Evolutionary conservation across 129 eudicot genomes (phyloP).

Genomic region (Chrysanthemum makinoi): DNA sequence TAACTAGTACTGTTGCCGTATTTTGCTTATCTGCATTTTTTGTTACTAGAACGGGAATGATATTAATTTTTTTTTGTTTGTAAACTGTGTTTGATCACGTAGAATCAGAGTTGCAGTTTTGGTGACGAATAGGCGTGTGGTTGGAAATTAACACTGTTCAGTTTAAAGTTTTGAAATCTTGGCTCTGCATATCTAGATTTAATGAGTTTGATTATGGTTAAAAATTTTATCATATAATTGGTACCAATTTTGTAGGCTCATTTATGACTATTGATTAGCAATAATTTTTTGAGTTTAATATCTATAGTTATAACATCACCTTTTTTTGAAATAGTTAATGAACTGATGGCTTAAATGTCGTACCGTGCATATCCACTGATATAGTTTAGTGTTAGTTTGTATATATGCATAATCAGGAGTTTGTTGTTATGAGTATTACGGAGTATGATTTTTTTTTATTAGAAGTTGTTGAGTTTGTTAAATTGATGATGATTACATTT

Average conservation of each 20-base stretch:
- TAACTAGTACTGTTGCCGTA: background rate
- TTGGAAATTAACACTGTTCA: background rate
- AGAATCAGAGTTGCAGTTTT: background rate
- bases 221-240: background rate
- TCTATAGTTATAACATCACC: background rate
- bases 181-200: background rate
- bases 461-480: slow-evolving; percentile 18
- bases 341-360: background rate
- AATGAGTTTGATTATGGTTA: background rate
- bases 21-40: too few relatives aligned
- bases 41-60: too few relatives aligned
- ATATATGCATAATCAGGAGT: background rate
- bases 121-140: background rate
- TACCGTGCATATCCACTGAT: background rate
- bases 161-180: background rate
- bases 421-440: slow-evolving; percentile 7
- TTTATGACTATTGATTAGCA: slow-evolving; percentile 13
- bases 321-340: background rate
- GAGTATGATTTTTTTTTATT: background rate
- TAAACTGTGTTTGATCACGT: background rate
- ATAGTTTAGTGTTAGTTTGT: background rate
- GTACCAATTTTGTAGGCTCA: background rate
- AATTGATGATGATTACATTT: slow-evolving; percentile 14
- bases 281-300: background rate
- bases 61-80: too few relatives aligned